Evolutionary conservation across 78 protist genomes (phyloP).

Genomic region (Dictyostelium discoideum): DNA sequence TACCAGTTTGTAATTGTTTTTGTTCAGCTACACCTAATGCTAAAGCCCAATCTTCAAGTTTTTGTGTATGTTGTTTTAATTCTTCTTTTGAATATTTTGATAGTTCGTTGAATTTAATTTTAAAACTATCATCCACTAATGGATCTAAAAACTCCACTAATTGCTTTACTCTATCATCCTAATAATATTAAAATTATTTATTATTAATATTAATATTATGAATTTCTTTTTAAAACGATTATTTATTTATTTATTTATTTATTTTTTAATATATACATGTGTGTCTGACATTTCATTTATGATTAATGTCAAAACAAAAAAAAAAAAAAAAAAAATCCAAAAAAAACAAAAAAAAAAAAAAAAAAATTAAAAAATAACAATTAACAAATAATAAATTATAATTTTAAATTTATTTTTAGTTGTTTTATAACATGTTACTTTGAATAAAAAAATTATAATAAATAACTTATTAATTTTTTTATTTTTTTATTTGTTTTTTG

Average conservation of each 20-base stretch:
- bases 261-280: not conserved
- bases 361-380: not conserved
- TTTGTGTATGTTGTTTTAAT: constrained; percentile 19
- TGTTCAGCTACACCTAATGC: constrained; percentile 40
- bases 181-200: not conserved
- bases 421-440: too few relatives aligned
- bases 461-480: too few relatives aligned
- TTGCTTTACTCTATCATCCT: constrained; percentile 49
- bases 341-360: not conserved
- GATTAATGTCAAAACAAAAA: not conserved
- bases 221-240: not conserved
- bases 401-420: too few relatives aligned
- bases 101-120: constrained; percentile 32
- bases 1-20: constrained; percentile 18
- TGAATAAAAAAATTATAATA: too few relatives aligned
- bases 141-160: constrained; percentile 70
- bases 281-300: not conserved
- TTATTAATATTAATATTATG: not conserved
- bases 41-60: constrained; percentile 55
- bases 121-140: constrained; percentile 15
- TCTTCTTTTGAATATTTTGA: constrained; percentile 27
- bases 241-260: not conserved
- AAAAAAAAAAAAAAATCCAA: not conserved
- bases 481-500: too few relatives aligned
- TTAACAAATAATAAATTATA: not conserved